A percentile compares a stretch with the other conserved stretches of the same genome.
These are phyloP conservation scores for Alternaria longipes DNA, from an alignment of 2,329 filamentous ascomycete genomes.

Conservation along the genomic window DNA sequence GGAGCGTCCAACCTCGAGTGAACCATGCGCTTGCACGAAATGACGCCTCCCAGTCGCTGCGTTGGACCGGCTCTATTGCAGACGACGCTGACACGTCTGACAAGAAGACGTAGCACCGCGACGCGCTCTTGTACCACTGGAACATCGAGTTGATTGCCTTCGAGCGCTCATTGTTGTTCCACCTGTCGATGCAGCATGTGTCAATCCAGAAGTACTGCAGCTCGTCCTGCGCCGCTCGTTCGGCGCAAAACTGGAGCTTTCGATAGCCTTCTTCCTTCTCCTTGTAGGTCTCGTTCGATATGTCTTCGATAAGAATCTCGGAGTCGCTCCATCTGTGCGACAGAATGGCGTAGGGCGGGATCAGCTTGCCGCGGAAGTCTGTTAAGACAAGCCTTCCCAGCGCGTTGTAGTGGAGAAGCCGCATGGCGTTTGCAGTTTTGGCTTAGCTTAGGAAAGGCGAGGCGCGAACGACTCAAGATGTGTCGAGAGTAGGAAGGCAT, in stretches of 20 bases:
- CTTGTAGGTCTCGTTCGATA: constrained; percentile 23
- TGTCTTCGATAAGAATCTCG: constrained; percentile 42
- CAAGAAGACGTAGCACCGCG: constrained; percentile 32
- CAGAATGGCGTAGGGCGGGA: constrained; percentile 45
- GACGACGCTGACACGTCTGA: constrained; percentile 24
- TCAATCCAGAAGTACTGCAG: constrained; percentile 36
- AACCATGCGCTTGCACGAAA: constrained; percentile 24
- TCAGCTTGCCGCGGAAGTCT: constrained; percentile 23
- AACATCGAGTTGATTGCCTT: constrained; percentile 21
- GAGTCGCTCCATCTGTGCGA: constrained; percentile 47
- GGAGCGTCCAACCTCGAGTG: not conserved
- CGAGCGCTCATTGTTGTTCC: constrained; percentile 22
- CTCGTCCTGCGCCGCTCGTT: constrained; percentile 27
- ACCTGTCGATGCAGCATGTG: constrained; percentile 36
- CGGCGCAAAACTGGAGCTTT: constrained; percentile 32
- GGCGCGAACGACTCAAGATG: not conserved
- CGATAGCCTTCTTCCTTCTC: constrained; percentile 22
- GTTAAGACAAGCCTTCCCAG: constrained; percentile 20
- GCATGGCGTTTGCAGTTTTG: constrained; percentile 13
- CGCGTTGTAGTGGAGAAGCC: constrained; percentile 23
- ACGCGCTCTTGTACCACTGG: constrained; percentile 26
- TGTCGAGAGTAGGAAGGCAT: not conserved
- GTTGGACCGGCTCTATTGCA: constrained; percentile 1
- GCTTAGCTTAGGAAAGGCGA: not conserved
- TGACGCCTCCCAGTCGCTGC: no score